Conservation (phyloP, 768 basidiomycete species). For the Coprinopsis strossmayeri region DNA sequence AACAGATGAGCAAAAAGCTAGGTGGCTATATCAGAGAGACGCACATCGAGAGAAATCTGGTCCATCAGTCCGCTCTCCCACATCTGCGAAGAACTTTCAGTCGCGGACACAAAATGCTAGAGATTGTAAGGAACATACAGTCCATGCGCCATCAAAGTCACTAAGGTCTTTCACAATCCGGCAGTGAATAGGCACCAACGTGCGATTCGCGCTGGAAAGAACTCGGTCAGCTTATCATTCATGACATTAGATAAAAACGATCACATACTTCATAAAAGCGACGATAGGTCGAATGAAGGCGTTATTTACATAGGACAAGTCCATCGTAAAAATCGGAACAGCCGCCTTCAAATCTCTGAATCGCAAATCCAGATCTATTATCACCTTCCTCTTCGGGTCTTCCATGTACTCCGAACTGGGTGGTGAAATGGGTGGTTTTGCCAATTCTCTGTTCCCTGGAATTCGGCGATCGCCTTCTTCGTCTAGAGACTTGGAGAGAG, state of each 20-base stretch:
- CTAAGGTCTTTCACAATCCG: constrained; percentile 73
- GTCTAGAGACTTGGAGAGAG: constrained; percentile 34
- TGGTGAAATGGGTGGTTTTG: constrained; percentile 76
- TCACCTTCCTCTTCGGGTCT: constrained; percentile 37
- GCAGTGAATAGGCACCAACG: constrained; percentile 91
- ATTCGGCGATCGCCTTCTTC: constrained; percentile 44
- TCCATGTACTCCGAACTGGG: constrained; percentile 43
- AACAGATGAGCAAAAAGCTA: constrained; percentile 3
- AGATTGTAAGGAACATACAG: constrained; percentile 45
- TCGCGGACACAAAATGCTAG: background rate
- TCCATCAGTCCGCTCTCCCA: constrained; percentile 94
- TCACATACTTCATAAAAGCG: constrained; percentile 91
- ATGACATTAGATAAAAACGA: background rate
- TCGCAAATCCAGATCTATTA: constrained; percentile 89
- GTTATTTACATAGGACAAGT: constrained; percentile 87
- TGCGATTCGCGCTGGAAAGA: constrained; percentile 91
- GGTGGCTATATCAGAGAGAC: constrained; percentile 9
- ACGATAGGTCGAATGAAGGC: constrained; percentile 94
- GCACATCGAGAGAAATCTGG: constrained; percentile 79
- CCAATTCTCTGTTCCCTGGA: constrained; percentile 82
- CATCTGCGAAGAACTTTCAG: constrained; percentile 43
- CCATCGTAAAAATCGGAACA: constrained; percentile 85
- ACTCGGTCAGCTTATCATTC: too few relatives aligned
- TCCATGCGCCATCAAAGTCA: constrained; percentile 97
- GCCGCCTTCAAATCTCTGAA: constrained; percentile 95